A percentile compares a stretch with the other conserved stretches of the same genome.
phyloP scores from a whole-genome alignment of 176 grass and related monocot genomes.

The Saccharum officinarum region DNA sequence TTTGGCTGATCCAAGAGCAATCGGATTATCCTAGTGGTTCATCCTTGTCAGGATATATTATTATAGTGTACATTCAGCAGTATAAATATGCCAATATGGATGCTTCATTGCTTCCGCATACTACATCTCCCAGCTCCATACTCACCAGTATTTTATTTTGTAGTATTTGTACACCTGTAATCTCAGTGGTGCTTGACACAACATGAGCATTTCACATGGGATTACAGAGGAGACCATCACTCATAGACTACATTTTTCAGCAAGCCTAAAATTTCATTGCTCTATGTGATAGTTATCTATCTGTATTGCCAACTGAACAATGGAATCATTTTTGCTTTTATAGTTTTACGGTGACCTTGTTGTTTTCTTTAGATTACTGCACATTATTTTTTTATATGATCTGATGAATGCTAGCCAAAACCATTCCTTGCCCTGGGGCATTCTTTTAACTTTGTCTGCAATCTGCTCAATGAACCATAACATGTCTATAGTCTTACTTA shows the following conservation, averaged over 20 bases:
- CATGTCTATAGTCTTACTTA: background rate
- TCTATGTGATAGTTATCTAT: background rate
- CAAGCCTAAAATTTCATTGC: background rate
- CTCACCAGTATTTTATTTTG: background rate
- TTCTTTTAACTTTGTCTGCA: background rate
- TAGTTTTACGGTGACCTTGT: background rate
- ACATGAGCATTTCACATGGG: background rate
- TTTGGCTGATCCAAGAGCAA: constrained; percentile 1
- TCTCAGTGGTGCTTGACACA: background rate
- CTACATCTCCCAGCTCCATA: background rate
- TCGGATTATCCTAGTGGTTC: background rate
- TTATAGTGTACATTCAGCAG: background rate
- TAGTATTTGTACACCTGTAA: background rate
- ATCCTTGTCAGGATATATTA: background rate
- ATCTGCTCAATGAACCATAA: background rate
- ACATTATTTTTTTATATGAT: background rate
- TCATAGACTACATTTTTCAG: background rate
- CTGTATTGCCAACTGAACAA: background rate
- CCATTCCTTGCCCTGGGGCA: background rate
- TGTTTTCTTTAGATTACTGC: background rate
- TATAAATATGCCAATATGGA: background rate
- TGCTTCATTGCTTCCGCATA: background rate
- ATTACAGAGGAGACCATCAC: background rate
- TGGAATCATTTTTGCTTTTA: background rate
- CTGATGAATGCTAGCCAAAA: background rate